Conservation (phyloP, 495 filamentous ascomycete genomes). For the Penicillium lagena region DNA sequence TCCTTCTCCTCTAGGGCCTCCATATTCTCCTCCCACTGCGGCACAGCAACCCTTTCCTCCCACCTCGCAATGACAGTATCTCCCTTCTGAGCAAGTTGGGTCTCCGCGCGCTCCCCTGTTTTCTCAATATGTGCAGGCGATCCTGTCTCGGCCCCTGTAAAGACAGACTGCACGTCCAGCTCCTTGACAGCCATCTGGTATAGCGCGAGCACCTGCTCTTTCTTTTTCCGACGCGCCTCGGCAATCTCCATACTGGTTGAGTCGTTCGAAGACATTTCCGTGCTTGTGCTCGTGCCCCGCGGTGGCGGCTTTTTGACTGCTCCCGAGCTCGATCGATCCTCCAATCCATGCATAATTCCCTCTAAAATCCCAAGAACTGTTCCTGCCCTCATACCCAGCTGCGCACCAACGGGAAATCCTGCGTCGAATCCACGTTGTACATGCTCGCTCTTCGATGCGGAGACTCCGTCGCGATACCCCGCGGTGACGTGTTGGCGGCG, state of each 20-base stretch:
- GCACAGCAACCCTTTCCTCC: constrained; percentile 41
- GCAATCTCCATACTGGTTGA: constrained; percentile 7
- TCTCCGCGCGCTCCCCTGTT: constrained; percentile 22
- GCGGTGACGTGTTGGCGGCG: constrained; percentile 68
- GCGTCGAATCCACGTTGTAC: constrained; percentile 87
- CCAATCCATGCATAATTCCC: constrained; percentile 44
- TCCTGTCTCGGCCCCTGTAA: constrained; percentile 29
- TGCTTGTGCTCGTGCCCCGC: no score
- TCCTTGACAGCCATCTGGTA: constrained; percentile 51
- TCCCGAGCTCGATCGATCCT: constrained; percentile 18
- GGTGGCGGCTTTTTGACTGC: no score
- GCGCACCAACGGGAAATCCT: constrained; percentile 73
- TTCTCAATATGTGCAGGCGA: constrained; percentile 5
- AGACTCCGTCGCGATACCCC: constrained; percentile 88
- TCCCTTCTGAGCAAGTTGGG: constrained; percentile 19
- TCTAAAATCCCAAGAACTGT: constrained; percentile 66
- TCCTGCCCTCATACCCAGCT: constrained; percentile 66
- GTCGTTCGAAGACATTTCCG: background rate
- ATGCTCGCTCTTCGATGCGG: constrained; percentile 57
- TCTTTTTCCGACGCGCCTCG: constrained; percentile 16
- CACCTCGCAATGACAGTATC: constrained; percentile 40
- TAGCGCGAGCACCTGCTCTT: constrained; percentile 32
- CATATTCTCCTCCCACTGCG: constrained; percentile 40
- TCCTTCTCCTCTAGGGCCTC: constrained; percentile 35
- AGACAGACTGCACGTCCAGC: constrained; percentile 55